Conservation (phyloP, 1,284 basidiomycete species). For the Sanghuangporus weigelae region DNA sequence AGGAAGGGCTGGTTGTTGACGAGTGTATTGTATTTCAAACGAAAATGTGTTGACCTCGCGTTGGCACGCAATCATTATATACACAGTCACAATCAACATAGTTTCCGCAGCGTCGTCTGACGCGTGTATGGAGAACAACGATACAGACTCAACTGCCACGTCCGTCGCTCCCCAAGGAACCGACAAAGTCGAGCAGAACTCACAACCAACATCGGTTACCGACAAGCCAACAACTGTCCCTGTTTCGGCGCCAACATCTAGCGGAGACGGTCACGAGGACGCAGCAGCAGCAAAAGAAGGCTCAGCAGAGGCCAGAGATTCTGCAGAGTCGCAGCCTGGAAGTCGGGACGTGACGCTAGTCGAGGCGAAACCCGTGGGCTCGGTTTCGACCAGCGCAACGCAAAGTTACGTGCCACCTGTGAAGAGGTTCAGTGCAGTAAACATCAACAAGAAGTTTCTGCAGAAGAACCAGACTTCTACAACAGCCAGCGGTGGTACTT, state of each 20-base stretch:
- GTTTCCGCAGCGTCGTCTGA: conserved; percentile 49
- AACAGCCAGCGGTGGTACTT: conserved; percentile 4
- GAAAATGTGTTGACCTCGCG: conserved; percentile 8
- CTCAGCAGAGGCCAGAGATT: neutral
- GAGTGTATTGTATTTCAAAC: neutral
- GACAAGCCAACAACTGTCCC: neutral
- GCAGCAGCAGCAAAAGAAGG: neutral
- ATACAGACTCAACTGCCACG: conserved; percentile 38
- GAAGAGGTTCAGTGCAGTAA: conserved; percentile 83
- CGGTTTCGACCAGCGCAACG: conserved; percentile 21
- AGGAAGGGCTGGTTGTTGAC: neutral
- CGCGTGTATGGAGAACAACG: conserved; percentile 75
- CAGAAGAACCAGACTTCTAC: conserved; percentile 59
- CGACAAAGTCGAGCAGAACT: conserved; percentile 23
- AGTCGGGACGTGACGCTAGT: conserved; percentile 7
- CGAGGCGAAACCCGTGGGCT: conserved; percentile 13
- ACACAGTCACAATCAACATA: conserved; percentile 1
- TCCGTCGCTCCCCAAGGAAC: conserved; percentile 32
- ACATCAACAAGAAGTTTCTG: conserved; percentile 92
- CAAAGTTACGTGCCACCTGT: conserved; percentile 42
- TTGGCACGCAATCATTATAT: conserved; percentile 1
- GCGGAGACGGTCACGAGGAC: neutral
- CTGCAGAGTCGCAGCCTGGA: neutral
- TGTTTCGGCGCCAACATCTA: neutral
- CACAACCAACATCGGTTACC: conserved; percentile 1